phyloP scores from a whole-genome alignment of 495 filamentous ascomycete genomes.

The Penicillium steckii region DNA sequence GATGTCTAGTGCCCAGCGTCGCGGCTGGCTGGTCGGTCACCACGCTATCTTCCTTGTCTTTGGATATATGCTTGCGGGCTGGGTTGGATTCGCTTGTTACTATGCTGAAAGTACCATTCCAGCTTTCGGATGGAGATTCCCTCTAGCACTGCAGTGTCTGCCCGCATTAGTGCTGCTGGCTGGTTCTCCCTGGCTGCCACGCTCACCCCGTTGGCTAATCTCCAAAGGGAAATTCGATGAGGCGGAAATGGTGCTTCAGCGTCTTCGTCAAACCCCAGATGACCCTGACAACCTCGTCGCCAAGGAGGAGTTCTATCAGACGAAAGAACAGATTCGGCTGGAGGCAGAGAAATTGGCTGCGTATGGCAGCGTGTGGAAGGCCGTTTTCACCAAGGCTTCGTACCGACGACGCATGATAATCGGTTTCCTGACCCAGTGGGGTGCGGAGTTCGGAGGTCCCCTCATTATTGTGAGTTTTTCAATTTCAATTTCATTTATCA shows the following conservation, averaged over 20 bases:
- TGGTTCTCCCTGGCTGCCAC: slow-evolving; percentile 40
- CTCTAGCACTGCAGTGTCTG: slow-evolving; percentile 41
- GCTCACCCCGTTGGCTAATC: slow-evolving; percentile 47
- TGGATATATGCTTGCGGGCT: slow-evolving; percentile 43
- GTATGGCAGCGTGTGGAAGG: slow-evolving; percentile 31
- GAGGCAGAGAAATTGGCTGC: slow-evolving; percentile 30
- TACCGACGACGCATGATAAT: slow-evolving; percentile 45
- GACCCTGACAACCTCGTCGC: slow-evolving; percentile 34
- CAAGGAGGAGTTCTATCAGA: slow-evolving; percentile 40
- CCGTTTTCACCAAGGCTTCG: slow-evolving; percentile 37
- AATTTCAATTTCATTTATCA: not conserved
- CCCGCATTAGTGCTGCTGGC: slow-evolving; percentile 39
- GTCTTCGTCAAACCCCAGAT: slow-evolving; percentile 28
- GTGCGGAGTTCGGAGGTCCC: slow-evolving; percentile 38
- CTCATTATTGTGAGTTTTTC: slow-evolving; percentile 33
- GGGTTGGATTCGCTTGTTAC: slow-evolving; percentile 46
- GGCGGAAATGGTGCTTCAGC: slow-evolving; percentile 31
- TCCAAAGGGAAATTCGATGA: slow-evolving; percentile 37
- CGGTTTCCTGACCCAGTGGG: slow-evolving; percentile 42
- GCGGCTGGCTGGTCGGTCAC: slow-evolving; percentile 38
- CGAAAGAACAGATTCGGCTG: slow-evolving; percentile 35
- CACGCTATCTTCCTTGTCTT: slow-evolving; percentile 42
- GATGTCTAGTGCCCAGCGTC: slow-evolving; percentile 32
- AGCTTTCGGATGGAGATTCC: slow-evolving; percentile 46
- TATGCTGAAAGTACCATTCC: slow-evolving; percentile 31